A percentile compares a stretch with the other conserved stretches of the same genome.
Conservation (phyloP, 2,329 filamentous ascomycete species). For the Paracoccidioides brasiliensis region DNA sequence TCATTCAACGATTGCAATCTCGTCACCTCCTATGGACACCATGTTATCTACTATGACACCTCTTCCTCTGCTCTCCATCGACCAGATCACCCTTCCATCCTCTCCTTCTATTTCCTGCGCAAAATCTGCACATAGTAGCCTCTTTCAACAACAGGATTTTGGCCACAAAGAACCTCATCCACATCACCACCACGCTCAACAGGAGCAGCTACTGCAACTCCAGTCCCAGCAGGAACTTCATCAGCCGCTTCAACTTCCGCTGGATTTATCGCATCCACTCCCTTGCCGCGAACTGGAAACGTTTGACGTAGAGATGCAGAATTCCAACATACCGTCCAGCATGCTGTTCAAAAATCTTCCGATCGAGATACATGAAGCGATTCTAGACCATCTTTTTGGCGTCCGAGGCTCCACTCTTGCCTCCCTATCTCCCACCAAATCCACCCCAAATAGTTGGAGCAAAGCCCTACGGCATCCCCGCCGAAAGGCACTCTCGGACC, state of each 20-base stretch:
- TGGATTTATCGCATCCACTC: background rate
- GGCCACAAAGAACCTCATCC: background rate
- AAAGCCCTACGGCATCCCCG: slow-evolving; percentile 54
- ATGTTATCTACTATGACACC: background rate
- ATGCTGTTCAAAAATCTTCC: slow-evolving; percentile 38
- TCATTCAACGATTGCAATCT: background rate
- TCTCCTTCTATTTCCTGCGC: background rate
- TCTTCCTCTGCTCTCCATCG: background rate
- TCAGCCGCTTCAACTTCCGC: background rate
- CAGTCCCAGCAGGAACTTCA: background rate
- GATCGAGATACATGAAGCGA: slow-evolving; percentile 57
- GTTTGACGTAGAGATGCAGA: background rate
- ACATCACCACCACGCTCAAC: background rate
- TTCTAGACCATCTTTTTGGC: slow-evolving; percentile 59
- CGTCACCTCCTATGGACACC: background rate
- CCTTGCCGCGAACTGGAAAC: background rate
- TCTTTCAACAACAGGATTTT: background rate
- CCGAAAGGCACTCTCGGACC: slow-evolving; percentile 51
- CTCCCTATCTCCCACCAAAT: slow-evolving; percentile 42
- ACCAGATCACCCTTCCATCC: background rate
- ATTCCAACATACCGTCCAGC: background rate
- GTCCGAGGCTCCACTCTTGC: slow-evolving; percentile 50
- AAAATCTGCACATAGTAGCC: background rate
- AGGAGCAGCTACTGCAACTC: background rate
- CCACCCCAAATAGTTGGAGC: slow-evolving; percentile 45